Base-by-base conservation (phyloP, 345 rosid species). In the Iberis pinnata region DNA sequence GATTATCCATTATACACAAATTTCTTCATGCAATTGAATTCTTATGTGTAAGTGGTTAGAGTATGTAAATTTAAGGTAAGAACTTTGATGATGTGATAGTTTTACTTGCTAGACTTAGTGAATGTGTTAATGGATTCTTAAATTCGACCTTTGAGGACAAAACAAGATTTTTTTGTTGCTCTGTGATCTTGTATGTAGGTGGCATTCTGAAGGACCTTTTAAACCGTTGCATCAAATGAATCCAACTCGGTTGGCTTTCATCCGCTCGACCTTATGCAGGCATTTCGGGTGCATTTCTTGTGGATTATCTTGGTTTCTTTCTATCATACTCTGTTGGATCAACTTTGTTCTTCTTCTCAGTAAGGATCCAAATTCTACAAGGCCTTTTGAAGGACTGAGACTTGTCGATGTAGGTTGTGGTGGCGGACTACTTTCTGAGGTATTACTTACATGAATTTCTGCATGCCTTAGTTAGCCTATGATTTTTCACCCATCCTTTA, bases 351-450 rank as follows among this genome's bases (percentile, higher is more conserved):
- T 20, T 64, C 68, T 68, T 71, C n/a, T n/a, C n/a, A 88, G 98
- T 63, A 88, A 76, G 86, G 80, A 88, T 74, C 83, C 93, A 40
- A 54, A 50, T 39, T 55, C 63, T 46, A 75, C 87, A 31, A 83
- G 73, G 73, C 98, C 98, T 60, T 78, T 88, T 43, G 84, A 92
- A 72, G 98, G 97, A 56, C 69, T 92, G 27, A 76, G 68, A 36
- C 53, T 92, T 39, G 64, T 73, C 16, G 98, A 92, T 59, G 84
- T 92, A 15, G 98, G 97, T 37, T 92, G 97, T 41, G 97, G 97
- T 5, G 98, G 98, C 7, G 98, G 97, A 54, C 76, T 92, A 53
- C 95, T 92, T 47, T 83, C 95, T 3, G 98, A 92, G 95, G 98
- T 88, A 72, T 40, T n/a, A n/a, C n/a, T n/a, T n/a, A n/a, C n/a